Evolutionary conservation across 139 green algal species (phyloP), one percentile per base, ranked within the genome.

Genomic region (Tetratostichococcus sp.): DNA sequence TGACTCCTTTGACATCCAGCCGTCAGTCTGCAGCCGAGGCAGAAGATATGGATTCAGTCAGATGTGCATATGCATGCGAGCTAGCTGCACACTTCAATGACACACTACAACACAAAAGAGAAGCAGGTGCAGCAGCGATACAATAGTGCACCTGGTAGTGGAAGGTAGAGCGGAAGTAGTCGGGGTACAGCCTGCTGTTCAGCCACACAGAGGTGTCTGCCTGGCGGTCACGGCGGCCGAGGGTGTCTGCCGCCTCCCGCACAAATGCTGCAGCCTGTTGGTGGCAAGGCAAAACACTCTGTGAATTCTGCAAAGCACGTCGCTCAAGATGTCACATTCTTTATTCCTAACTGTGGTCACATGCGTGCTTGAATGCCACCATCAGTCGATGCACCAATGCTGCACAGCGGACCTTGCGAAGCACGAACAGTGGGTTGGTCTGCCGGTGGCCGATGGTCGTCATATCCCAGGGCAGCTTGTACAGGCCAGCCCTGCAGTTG

Each of bases 401-500:
- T 71, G 59, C 34, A 25, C 21, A 33, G n/a, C n/a, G 11, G 8
- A 50, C n/a, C 4, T 42, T 79, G 31, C 34, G 32, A 42, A 82
- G 31, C 21, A 94, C 75, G 59, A 83, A 91, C 1, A 92, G 69
- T 1, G 92, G 93, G 87, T 91, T 92, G 76, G 79, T 91, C 88
- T 97, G 93, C n/a, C 87, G 75, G 85, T 96, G 87, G 8, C 21
- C 30, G 0, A 70, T 62, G 1, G 83, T 88, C 28, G 83, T 79
- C 92, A 97, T 97, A 81, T 97, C 93, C 82, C 87, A 97, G 1
- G 93, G 93, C 72, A 92, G 59, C 22, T 77, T 82, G 84, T 94
- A 97, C 28, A 73, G 23, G 0, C 77, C 82, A 65, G 72, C 32
- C 68, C 72, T 78, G 73, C 30, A 30, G 23, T n/a, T n/a, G 32